Evolutionary conservation across 371 early-diverging fungal species (phyloP), one percentile per base, ranked within the genome.

Genomic region (Apophysomyces variabilis): DNA sequence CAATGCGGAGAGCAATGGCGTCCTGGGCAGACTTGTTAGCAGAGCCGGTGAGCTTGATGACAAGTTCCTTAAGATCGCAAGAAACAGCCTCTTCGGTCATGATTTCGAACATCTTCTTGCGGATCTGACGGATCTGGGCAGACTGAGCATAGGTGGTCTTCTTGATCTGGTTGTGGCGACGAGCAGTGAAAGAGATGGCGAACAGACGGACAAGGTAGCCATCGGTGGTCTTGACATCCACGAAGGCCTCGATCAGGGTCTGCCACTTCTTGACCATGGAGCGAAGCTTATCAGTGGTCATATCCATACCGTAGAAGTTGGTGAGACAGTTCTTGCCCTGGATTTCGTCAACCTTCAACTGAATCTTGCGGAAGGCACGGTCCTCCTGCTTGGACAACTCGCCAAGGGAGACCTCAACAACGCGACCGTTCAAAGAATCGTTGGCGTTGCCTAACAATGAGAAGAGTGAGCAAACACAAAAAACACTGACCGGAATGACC

Each of bases 251-350:
- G 66, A 99, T 97, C 66, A 99, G 88, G 69, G 99, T 90, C 90
- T 99, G 99, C 99, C 99, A 99, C 93, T 99, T 99, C 93, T 96
- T 97, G 85, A 99, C 96, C 86, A 99, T 90, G 78, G 98, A 98
- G 77, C 99, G 93, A 84, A 99, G 91, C 93, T 99, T 99, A 90
- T 99, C 99, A 65, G 97, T 93, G 78, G 99, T 98, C 87, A 99
- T 92, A 84, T 96, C 95, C 99, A 99, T 99, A 72, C 99, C 95
- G 94, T 99, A 92, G 92, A 99, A 99, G 91, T 96, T 95, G 91
- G 99, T 97, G 65, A 99, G 91, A 89, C 97, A 96, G 93, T 96
- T 97, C 88, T 93, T 96, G 78, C 99, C 99, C 77, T 91, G 91
- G 75, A 99, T 92, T 86, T 99, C 99, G 73, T 99, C 97, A 76